A percentile compares a stretch with the other conserved stretches of the same genome.
Conservation (phyloP, 2,329 filamentous ascomycete genomes). For the Claviceps sorghi region DNA sequence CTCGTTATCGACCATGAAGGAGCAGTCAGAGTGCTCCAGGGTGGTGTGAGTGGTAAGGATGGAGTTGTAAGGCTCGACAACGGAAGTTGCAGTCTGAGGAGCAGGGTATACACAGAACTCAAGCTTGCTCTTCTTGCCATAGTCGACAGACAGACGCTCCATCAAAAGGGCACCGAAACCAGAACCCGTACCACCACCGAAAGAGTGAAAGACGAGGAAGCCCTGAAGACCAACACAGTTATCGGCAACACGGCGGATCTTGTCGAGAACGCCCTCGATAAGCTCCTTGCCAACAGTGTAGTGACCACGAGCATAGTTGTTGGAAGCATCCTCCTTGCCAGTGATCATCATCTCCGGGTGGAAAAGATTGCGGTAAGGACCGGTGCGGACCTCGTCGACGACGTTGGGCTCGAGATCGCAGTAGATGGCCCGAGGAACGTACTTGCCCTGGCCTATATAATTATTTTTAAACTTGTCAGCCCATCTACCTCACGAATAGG, state of each 20-base stretch:
- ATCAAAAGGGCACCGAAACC: constrained; percentile 96
- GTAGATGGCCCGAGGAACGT: constrained; percentile 97
- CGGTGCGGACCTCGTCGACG: constrained; percentile 97
- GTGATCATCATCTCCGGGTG: constrained; percentile 99
- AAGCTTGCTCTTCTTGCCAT: constrained; percentile 99
- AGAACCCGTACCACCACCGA: constrained; percentile 96
- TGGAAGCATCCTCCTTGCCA: constrained; percentile 98
- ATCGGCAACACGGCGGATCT: constrained; percentile 92
- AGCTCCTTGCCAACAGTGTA: constrained; percentile 99
- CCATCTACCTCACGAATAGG: neutral
- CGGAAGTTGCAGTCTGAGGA: constrained; percentile 89
- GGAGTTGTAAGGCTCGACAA: constrained; percentile 99
- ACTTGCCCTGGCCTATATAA: constrained; percentile 80
- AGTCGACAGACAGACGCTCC: constrained; percentile 97
- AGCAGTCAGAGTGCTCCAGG: constrained; percentile 98
- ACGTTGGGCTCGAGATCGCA: constrained; percentile 99
- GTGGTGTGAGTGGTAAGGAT: constrained; percentile 98
- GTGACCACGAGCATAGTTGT: constrained; percentile 99
- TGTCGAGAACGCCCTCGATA: constrained; percentile 94
- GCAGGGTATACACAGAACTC: constrained; percentile 99
- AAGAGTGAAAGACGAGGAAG: constrained; percentile 99
- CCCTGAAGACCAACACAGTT: constrained; percentile 97
- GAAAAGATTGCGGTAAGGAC: constrained; percentile 90
- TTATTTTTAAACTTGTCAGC: constrained; percentile 3
- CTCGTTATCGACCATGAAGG: constrained; percentile 99